Base-by-base conservation (phyloP, 306 rosid genomes). In the Crotalaria pallida region DNA sequence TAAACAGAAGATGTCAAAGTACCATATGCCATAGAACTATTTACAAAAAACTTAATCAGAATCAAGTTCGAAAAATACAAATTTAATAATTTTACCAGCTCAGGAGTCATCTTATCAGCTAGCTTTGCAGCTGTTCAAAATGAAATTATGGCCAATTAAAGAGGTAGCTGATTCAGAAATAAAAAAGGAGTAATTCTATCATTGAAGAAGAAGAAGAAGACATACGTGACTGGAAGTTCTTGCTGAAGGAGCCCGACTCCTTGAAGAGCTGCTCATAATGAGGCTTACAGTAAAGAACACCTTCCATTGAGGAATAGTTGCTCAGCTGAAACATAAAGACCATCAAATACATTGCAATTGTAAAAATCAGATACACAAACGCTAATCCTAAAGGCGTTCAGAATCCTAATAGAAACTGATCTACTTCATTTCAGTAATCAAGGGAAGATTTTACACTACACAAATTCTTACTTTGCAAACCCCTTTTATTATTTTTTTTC, bases 251-350 rank as follows among this genome's bases (percentile, higher is more conserved):
- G 8, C 98, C 96, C 1, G 85, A 65, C 84, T 89, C 98, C 84
- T 89, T 92, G 86, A 92, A 89, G 58, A 92, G 98, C 85, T 89
- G 98, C 84, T 92, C 98, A 62, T 86, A 92, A 73, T 92, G 98
- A 78, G 96, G 96, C 83, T 89, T 92, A 56, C 96, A 92, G 71
- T 92, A 89, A 29, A 92, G 82, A 70, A 92, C 91, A 66, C 98
- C 98, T 79, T 93, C 98, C 96, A 93, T 90, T 62, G 98, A 93
- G 52, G 94, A 93, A 76, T 90, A 93, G 85, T 71, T 90, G 85
- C 98, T 93, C 72, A 93, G 83, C 98, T 93, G 88, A 79, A 82
- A 71, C 58, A 79, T 10, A 52, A 72, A 79, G 49, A 44, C 22
- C 63, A 45, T 45, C 41, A 77, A 70, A n/a, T n/a, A n/a, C n/a